Conservation (phyloP, 2,329 filamentous ascomycete genomes). For the Emydomyces testavorans region DNA sequence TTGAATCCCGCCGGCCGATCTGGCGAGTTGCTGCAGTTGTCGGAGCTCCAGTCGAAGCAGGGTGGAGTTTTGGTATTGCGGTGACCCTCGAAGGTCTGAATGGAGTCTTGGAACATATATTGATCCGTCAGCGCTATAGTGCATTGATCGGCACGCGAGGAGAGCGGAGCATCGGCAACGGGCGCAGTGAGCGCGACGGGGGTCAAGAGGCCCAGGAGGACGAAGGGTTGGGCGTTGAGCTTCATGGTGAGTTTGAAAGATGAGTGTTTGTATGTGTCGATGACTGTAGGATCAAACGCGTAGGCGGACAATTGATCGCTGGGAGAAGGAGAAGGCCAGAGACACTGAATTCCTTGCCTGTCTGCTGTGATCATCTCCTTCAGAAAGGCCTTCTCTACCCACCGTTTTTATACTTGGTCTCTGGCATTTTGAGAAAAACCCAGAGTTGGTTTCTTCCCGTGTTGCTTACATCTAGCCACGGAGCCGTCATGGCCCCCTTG, state of each 20-base stretch:
- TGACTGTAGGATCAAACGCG: neutral
- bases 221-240: conserved; percentile 8
- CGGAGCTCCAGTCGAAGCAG: conserved; percentile 28
- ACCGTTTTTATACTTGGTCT: neutral
- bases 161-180: neutral
- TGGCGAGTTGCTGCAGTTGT: conserved; percentile 27
- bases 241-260: conserved; percentile 10
- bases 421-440: neutral
- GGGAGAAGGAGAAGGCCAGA: neutral
- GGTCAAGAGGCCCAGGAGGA: conserved; percentile 6
- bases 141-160: conserved; percentile 8
- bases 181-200: neutral
- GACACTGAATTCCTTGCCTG: neutral
- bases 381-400: neutral
- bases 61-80: conserved; percentile 34
- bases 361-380: neutral
- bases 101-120: conserved; percentile 37
- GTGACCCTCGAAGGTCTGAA: conserved; percentile 34
- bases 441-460: neutral
- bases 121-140: conserved; percentile 31
- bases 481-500: neutral
- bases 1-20: conserved; percentile 27
- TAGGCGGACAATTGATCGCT: neutral
- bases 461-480: neutral
- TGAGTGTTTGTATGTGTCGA: neutral